These are phyloP conservation scores for Lycium barbarum DNA, from an alignment of 257 asterid species.

Conservation along the genomic window DNA sequence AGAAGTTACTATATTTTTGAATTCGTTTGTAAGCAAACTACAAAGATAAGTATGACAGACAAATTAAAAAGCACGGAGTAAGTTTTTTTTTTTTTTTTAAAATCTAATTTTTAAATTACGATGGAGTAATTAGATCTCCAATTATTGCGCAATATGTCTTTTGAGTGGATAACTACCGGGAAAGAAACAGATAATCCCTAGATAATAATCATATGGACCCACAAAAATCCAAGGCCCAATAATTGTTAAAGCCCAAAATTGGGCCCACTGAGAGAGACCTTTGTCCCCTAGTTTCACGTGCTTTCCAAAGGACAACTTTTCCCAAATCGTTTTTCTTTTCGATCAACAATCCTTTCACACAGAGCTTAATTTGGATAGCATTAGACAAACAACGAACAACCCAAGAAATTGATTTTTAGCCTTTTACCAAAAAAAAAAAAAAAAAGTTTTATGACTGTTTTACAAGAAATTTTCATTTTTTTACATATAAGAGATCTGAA, in stretches of 20 bases:
- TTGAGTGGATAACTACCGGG: background rate
- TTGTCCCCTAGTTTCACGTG: slow-evolving; percentile 38
- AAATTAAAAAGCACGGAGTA: too few species aligned
- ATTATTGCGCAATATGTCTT: background rate
- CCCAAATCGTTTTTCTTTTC: background rate
- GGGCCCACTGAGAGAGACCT: background rate
- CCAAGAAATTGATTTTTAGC: too few species aligned
- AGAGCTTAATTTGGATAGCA: background rate
- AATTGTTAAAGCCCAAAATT: background rate
- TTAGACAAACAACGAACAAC: background rate
- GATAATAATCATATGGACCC: background rate
- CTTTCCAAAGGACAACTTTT: background rate
- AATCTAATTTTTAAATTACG: too few species aligned
- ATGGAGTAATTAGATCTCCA: background rate
- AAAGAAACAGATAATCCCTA: background rate
- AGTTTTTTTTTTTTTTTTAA: too few species aligned
- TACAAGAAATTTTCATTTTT: too few species aligned
- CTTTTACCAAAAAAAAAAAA: too few species aligned
- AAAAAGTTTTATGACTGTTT: too few species aligned
- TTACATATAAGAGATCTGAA: too few species aligned
- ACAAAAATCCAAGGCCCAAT: slow-evolving; percentile 19
- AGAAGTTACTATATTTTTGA: too few species aligned
- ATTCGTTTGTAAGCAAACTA: too few species aligned
- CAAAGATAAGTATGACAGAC: too few species aligned
- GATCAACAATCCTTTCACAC: background rate